Evolutionary conservation across 1,284 basidiomycete genomes (phyloP).

Genomic region (Leccinum fuscescens): DNA sequence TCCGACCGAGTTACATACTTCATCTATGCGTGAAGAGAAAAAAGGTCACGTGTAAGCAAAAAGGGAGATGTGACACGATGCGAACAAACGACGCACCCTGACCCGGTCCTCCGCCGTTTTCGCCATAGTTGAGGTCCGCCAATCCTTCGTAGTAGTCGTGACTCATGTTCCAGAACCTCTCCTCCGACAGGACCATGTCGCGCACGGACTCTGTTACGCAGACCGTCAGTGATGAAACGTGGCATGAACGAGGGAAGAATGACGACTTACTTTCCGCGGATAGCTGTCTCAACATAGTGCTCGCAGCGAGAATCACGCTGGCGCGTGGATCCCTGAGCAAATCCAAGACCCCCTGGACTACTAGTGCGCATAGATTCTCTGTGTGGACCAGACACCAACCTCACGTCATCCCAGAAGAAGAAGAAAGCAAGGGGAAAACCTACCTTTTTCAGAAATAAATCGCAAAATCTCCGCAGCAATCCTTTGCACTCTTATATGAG

Average conservation of each 20-base stretch:
- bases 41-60: not conserved
- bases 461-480: constrained; percentile 1
- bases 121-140: constrained; percentile 14
- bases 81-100: not conserved
- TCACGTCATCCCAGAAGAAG: not conserved
- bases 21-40: constrained; percentile 9
- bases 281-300: constrained; percentile 13
- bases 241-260: not conserved
- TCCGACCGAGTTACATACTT: constrained; percentile 27
- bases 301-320: constrained; percentile 18
- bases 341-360: constrained; percentile 16
- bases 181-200: constrained; percentile 14
- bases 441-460: constrained; percentile 15
- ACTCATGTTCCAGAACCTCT: constrained; percentile 20
- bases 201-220: constrained; percentile 18
- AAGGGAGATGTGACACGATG: not conserved
- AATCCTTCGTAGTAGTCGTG: constrained; percentile 22
- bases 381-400: not conserved
- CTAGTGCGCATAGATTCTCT: not conserved
- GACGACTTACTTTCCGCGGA: constrained; percentile 16
- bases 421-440: not conserved
- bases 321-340: constrained; percentile 22
- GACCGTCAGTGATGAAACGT: not conserved
- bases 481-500: constrained; percentile 18
- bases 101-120: not conserved